Evolutionary conservation across 257 asterid species (phyloP).

Genomic region (Thymus mandschuricus): DNA sequence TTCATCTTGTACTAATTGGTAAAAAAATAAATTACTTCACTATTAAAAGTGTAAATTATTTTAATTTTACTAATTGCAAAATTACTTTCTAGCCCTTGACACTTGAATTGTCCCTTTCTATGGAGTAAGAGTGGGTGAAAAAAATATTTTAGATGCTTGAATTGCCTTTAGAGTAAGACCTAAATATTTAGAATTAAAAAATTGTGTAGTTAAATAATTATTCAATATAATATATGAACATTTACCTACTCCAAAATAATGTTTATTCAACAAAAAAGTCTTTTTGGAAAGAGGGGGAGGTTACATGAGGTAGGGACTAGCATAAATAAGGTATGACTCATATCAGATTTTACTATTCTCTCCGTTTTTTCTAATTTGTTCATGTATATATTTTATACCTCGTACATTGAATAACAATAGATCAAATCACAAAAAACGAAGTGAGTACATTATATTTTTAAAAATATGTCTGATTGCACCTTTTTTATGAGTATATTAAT

Average conservation of each 20-base stretch:
- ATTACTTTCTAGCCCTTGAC: not conserved
- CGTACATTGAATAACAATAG: too few relatives aligned
- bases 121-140: slow-evolving; percentile 37
- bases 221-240: slow-evolving; percentile 6
- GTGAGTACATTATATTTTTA: too few relatives aligned
- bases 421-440: not conserved
- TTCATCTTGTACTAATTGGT: not conserved
- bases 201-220: slow-evolving; percentile 21
- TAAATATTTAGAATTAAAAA: slow-evolving; percentile 26
- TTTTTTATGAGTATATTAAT: too few relatives aligned
- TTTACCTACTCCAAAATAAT: slow-evolving; percentile 48
- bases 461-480: too few relatives aligned
- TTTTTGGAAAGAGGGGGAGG: slow-evolving; percentile 22
- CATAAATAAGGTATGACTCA: not conserved
- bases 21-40: not conserved
- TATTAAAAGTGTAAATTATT: not conserved
- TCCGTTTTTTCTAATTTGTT: not conserved
- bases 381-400: too few relatives aligned
- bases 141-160: slow-evolving; percentile 31
- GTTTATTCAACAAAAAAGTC: slow-evolving; percentile 33
- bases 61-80: not conserved
- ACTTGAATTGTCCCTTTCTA: not conserved
- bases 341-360: not conserved
- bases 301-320: slow-evolving; percentile 22
- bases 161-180: slow-evolving; percentile 25